Evolutionary conservation across 805 yeast species (phyloP).

Genomic region (Saccharomycopsis selenospora): DNA sequence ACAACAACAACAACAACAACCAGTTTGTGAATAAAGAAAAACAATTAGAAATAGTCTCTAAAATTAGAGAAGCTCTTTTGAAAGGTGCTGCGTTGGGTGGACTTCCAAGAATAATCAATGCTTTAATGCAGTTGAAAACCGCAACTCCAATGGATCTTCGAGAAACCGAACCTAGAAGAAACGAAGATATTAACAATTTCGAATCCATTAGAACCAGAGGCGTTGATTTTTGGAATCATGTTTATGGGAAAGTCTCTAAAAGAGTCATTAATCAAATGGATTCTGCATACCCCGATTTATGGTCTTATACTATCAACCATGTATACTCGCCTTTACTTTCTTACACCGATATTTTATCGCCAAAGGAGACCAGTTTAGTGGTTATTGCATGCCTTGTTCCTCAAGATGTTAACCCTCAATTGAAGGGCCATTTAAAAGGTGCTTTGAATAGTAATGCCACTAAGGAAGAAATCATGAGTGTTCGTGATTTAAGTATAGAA

Average conservation of each 20-base stretch:
- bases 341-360: slow-evolving; percentile 50
- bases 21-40: slow-evolving; percentile 12
- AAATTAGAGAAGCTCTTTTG: slow-evolving; percentile 68
- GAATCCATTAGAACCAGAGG: slow-evolving; percentile 40
- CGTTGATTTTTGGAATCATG: slow-evolving; percentile 56
- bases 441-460: slow-evolving; percentile 76
- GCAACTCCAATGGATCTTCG: slow-evolving; percentile 53
- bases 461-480: slow-evolving; percentile 50
- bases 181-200: slow-evolving; percentile 26
- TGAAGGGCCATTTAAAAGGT: slow-evolving; percentile 85
- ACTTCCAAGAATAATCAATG: slow-evolving; percentile 76
- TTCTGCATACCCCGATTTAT: slow-evolving; percentile 78
- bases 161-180: slow-evolving; percentile 23
- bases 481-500: slow-evolving; percentile 54
- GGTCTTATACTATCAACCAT: slow-evolving; percentile 61
- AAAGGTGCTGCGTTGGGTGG: slow-evolving; percentile 79
- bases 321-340: slow-evolving; percentile 77
- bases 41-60: slow-evolving; percentile 36
- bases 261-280: slow-evolving; percentile 63
- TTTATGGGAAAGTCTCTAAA: slow-evolving; percentile 67
- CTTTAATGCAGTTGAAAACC: slow-evolving; percentile 55
- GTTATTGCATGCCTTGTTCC: slow-evolving; percentile 79
- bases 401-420: slow-evolving; percentile 88
- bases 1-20: not conserved
- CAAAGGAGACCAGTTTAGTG: slow-evolving; percentile 68